Conservation (phyloP, 305 asterid species). For the Fraxinus albicans region DNA sequence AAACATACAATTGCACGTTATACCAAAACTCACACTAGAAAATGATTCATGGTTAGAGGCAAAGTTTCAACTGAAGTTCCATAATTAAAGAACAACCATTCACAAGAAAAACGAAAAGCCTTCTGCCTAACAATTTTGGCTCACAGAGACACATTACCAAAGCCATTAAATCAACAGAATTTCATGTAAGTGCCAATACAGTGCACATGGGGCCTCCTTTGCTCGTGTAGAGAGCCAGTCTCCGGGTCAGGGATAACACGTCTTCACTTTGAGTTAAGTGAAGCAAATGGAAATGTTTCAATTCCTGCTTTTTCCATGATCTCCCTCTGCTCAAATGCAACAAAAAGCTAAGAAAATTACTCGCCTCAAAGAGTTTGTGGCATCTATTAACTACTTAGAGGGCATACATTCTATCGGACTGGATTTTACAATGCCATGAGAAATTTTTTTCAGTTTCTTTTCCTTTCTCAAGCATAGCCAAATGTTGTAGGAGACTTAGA, state of each 20-base stretch:
- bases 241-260: neutral
- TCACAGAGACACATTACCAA: neutral
- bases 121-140: neutral
- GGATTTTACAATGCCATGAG: neutral
- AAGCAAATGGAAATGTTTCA: slow-evolving; percentile 50
- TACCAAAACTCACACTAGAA: too few species aligned
- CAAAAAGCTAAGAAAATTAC: neutral
- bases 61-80: too few species aligned
- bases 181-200: neutral
- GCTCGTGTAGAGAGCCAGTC: neutral
- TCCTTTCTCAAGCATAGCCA: neutral
- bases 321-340: slow-evolving; percentile 42
- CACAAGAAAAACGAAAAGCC: neutral
- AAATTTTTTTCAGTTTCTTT: neutral
- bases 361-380: neutral
- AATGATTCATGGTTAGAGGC: too few species aligned
- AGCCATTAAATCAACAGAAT: neutral
- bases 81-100: too few species aligned
- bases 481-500: neutral
- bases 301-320: slow-evolving; percentile 40
- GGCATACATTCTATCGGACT: neutral
- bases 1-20: too few species aligned
- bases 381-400: neutral
- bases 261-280: slow-evolving; percentile 9
- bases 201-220: neutral